phyloP scores from a whole-genome alignment of 2,329 filamentous ascomycete species.

The Hypomyces rosellus region DNA sequence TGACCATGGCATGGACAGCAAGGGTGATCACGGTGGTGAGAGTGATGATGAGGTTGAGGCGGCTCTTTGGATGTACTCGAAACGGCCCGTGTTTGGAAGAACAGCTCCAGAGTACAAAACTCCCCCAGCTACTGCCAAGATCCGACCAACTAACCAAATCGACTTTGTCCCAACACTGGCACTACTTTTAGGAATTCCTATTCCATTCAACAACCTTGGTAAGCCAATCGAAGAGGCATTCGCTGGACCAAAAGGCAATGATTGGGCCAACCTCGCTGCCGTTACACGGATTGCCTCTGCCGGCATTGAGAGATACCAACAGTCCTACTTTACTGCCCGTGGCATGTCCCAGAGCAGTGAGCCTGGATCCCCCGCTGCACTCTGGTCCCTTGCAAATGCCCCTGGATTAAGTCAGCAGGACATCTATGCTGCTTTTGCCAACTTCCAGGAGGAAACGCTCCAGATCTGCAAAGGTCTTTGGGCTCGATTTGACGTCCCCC shows the following conservation, averaged over 20 bases:
- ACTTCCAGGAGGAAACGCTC: conserved; percentile 75
- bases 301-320: conserved; percentile 84
- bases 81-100: conserved; percentile 75
- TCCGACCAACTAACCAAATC: conserved; percentile 74
- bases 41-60: conserved; percentile 94
- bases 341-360: conserved; percentile 58
- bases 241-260: conserved; percentile 58
- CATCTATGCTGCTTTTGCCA: conserved; percentile 53
- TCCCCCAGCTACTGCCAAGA: conserved; percentile 67
- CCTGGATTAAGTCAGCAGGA: conserved; percentile 33
- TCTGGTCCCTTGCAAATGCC: conserved; percentile 43
- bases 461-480: conserved; percentile 76
- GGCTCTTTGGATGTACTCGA: conserved; percentile 97
- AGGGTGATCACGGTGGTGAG: conserved; percentile 97
- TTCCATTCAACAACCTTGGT: conserved; percentile 94
- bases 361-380: conserved; percentile 28
- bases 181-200: conserved; percentile 80
- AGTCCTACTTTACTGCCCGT: conserved; percentile 69
- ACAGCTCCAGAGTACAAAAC: conserved; percentile 52
- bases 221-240: conserved; percentile 93
- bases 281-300: conserved; percentile 74
- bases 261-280: conserved; percentile 70
- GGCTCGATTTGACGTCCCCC: conserved; percentile 83
- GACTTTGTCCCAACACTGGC: conserved; percentile 91
- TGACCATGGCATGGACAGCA: conserved; percentile 97